A percentile compares a stretch with the other conserved stretches of the same genome.
These are phyloP conservation scores for Didymosphaeria variabile DNA, from an alignment of 2,329 filamentous ascomycete species.

Conservation along the genomic window DNA sequence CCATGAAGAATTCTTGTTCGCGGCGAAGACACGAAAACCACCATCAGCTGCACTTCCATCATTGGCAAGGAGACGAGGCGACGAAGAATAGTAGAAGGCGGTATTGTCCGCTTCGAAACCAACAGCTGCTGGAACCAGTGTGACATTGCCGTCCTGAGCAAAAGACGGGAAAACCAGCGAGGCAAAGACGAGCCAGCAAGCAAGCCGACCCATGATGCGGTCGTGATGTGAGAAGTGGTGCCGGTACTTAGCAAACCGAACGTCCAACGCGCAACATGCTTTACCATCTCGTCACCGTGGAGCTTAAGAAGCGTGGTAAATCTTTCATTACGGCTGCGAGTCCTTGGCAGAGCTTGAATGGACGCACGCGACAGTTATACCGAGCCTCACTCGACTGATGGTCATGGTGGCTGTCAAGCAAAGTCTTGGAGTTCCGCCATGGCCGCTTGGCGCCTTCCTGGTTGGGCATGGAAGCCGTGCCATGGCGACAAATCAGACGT, in stretches of 20 bases:
- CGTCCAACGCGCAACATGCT: background rate
- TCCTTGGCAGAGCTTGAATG: background rate
- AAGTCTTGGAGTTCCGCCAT: slow-evolving; percentile 7
- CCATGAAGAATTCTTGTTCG: slow-evolving; percentile 19
- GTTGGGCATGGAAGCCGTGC: background rate
- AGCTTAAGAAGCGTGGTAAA: background rate
- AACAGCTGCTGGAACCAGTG: slow-evolving; percentile 30
- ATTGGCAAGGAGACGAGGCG: slow-evolving; percentile 34
- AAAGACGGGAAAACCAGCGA: slow-evolving; percentile 12
- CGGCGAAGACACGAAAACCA: slow-evolving; percentile 34
- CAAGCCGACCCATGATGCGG: slow-evolving; percentile 10
- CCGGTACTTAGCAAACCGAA: background rate
- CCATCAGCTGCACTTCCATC: slow-evolving; percentile 42
- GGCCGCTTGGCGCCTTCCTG: slow-evolving; percentile 8
- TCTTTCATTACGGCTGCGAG: background rate
- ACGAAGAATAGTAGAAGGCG: slow-evolving; percentile 33
- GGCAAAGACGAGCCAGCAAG: slow-evolving; percentile 19
- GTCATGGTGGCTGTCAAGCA: slow-evolving; percentile 1
- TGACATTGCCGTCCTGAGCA: slow-evolving; percentile 31
- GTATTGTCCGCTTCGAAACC: slow-evolving; percentile 42
- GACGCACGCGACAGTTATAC: background rate
- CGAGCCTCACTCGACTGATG: slow-evolving; percentile 5
- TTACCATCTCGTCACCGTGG: background rate
- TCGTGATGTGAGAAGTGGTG: background rate
- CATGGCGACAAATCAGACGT: background rate